phyloP scores from a whole-genome alignment of 176 grass and related monocot species.

The Oryza glaberrima region DNA sequence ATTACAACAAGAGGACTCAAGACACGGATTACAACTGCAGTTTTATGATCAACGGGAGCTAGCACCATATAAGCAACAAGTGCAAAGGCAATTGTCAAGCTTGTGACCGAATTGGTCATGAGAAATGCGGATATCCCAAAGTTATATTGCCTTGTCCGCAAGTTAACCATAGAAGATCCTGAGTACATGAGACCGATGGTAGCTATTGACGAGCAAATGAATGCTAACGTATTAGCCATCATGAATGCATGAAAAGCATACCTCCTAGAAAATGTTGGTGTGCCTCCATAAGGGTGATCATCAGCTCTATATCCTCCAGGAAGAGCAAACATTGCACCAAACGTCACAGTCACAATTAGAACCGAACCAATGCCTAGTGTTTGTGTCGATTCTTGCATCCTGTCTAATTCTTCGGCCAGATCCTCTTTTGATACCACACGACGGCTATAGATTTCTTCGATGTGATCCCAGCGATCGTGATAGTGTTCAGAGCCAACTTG shows the following conservation, averaged over 20 bases:
- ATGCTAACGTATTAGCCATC: background rate
- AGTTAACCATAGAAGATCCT: background rate
- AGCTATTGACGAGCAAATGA: background rate
- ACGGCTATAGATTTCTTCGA: background rate
- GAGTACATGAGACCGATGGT: background rate
- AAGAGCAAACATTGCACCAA: background rate
- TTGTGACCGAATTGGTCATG: background rate
- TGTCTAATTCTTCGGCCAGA: background rate
- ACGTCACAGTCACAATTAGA: background rate
- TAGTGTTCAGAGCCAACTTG: background rate
- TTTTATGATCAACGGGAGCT: background rate
- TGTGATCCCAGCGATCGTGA: background rate
- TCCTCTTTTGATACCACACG: too few species aligned
- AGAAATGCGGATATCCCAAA: rapidly evolving
- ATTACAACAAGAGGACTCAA: too few species aligned
- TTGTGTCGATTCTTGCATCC: background rate
- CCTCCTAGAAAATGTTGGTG: too few species aligned
- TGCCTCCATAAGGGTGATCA: background rate
- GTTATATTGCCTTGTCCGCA: rapidly evolving
- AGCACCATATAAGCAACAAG: background rate
- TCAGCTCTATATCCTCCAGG: background rate
- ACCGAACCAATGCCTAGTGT: background rate
- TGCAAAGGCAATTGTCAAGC: background rate
- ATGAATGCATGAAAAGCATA: too few species aligned
- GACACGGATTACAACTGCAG: background rate